A percentile compares a stretch with the other conserved stretches of the same genome.
These are phyloP conservation scores for Eutypa lata DNA, from an alignment of 2,329 filamentous ascomycete genomes.

Conservation along the genomic window DNA sequence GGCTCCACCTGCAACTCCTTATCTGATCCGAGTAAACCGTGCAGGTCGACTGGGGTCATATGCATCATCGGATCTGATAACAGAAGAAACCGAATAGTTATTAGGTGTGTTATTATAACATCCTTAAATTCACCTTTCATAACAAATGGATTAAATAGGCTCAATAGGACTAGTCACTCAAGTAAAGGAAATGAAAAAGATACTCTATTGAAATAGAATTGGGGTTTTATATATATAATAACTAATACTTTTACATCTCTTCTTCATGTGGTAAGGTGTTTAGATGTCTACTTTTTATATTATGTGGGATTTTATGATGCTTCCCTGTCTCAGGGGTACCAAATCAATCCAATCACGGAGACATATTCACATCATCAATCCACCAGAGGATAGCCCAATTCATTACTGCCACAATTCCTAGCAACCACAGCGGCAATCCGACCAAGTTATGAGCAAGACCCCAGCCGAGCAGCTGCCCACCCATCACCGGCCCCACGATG, in stretches of 20 bases:
- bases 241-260: too few species aligned
- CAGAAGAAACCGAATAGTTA: too few species aligned
- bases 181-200: too few species aligned
- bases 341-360: not conserved
- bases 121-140: not conserved
- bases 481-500: slow-evolving; percentile 19
- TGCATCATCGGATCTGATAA: too few species aligned
- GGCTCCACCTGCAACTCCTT: too few species aligned
- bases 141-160: not conserved
- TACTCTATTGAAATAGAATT: too few species aligned
- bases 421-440: slow-evolving; percentile 17
- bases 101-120: not conserved
- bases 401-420: slow-evolving; percentile 6
- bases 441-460: slow-evolving; percentile 19
- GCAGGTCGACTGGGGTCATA: too few species aligned
- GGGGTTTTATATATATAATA: too few species aligned
- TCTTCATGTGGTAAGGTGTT: too few species aligned
- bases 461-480: slow-evolving; percentile 20
- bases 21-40: too few species aligned
- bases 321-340: not conserved
- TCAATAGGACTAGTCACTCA: too few species aligned
- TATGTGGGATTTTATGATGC: not conserved
- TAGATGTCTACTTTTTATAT: not conserved
- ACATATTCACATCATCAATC: slow-evolving; percentile 7
- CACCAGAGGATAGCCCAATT: slow-evolving; percentile 8